Evolutionary conservation across 1,139 yeast genomes (phyloP).

Genomic region (Pichia cactophila): DNA sequence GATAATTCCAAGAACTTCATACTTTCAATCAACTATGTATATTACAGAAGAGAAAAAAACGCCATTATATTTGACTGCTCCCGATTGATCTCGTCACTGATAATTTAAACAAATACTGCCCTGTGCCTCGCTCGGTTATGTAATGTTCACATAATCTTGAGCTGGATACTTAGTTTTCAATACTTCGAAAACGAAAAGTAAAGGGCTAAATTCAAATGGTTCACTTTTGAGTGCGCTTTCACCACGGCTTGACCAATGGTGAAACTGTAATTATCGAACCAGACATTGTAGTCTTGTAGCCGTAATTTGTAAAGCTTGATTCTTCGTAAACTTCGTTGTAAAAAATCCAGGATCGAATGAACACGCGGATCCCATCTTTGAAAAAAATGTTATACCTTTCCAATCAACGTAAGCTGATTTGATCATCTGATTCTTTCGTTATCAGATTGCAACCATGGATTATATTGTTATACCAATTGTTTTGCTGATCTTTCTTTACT

Average conservation of each 20-base stretch:
- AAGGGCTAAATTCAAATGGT: constrained; percentile 52
- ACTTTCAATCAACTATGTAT: neutral
- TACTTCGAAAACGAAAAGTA: constrained; percentile 17
- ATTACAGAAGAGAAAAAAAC: neutral
- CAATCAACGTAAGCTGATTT: neutral
- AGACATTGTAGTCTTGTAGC: constrained; percentile 34
- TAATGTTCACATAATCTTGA: constrained; percentile 39
- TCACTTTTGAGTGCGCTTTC: constrained; percentile 73
- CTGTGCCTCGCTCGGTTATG: constrained; percentile 63
- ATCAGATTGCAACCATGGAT: constrained; percentile 10
- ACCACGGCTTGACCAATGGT: constrained; percentile 51
- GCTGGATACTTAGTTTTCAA: constrained; percentile 36
- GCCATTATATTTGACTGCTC: too few species aligned
- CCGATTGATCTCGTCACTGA: too few species aligned
- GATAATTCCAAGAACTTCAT: neutral
- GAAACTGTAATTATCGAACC: constrained; percentile 65
- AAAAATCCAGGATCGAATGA: too few species aligned
- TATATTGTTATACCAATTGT: constrained; percentile 12
- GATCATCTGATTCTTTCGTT: neutral
- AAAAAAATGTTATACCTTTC: too few species aligned
- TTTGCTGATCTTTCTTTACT: constrained; percentile 7
- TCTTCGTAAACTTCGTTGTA: too few species aligned
- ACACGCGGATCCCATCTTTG: too few species aligned
- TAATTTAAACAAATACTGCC: constrained; percentile 32
- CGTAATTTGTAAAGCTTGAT: neutral